Base-by-base conservation (phyloP, 129 eudicot genomes). In the Chrysanthemum makinoi region DNA sequence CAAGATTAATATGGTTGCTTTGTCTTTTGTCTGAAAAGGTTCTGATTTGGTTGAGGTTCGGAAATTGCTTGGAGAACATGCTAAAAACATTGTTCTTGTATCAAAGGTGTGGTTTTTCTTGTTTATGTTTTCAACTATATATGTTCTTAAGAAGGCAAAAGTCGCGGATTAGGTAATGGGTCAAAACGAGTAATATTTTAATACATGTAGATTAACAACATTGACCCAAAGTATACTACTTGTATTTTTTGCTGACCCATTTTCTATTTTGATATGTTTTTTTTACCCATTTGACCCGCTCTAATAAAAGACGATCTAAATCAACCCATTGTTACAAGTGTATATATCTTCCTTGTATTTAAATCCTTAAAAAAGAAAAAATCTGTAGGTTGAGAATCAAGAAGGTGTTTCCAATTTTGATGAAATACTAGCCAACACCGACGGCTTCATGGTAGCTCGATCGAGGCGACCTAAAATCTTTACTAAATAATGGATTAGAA, bases 371-470 rank as follows among this genome's bases (percentile, higher is more conserved):
- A 70, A 13, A 17, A 17, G 2, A 30, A n/a, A n/a, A n/a, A n/a
- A n/a, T 60, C 74, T 62, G 14, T 51, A 88, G 95, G 90, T 88
- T 71, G 95, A 88, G 73, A 88, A 88, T 80, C 95, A 88, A 82
- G 90, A 88, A 80, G 95, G 95, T 10, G 90, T 85, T 63, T 74
- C 86, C 8, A 88, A 88, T 71, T 88, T 88, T 28, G 95, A 88
- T 48, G 95, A 88, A 0, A 88, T 88, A 30, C 83, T 88, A 26
- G 79, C 82, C 43, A 88, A 85, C 75, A 66, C 95, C 3, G 95
- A 88, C 50, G 95, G 86, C 24, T 88, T 88, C 76, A 87, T 87
- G 94, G 94, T 87, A 44, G 94, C 94, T 22, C 80, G 89, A 67
- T 22, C 80, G 89, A 67, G 94, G 94, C 6, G 89, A 87, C 46